Percentiles rank a stretch among this genome's conserved stretches.
Conservation (phyloP, 1,139 yeast species). For the Sugiyamaella xylanicola region DNA sequence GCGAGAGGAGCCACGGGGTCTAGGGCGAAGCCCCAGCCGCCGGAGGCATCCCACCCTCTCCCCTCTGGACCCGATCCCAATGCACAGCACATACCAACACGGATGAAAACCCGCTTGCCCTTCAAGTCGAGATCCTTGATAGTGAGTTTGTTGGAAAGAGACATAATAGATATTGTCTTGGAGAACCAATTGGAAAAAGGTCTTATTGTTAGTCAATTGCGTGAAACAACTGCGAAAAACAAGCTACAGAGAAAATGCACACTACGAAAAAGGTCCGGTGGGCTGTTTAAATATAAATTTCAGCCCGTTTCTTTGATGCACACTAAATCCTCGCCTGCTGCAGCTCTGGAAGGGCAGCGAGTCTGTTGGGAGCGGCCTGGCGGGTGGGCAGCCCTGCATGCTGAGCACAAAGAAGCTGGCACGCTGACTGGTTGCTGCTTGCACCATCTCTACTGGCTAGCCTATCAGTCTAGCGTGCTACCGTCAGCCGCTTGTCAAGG, state of each 20-base stretch:
- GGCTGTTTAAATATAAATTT: too few relatives aligned
- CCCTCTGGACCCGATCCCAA: not conserved
- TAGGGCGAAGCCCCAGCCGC: not conserved
- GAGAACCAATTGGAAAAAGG: not conserved
- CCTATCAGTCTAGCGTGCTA: too few relatives aligned
- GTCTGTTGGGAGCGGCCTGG: too few relatives aligned
- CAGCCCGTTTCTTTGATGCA: too few relatives aligned
- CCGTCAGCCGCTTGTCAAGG: too few relatives aligned
- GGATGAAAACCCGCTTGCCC: constrained; percentile 91
- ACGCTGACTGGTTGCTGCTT: too few relatives aligned
- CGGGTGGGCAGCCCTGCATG: too few relatives aligned
- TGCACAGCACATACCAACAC: constrained; percentile 59
- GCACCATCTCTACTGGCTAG: too few relatives aligned
- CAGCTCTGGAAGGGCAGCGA: too few relatives aligned
- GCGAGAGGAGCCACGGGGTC: not conserved
- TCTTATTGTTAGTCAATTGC: not conserved
- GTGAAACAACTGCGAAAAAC: not conserved
- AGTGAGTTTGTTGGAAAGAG: constrained; percentile 86
- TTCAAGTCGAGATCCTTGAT: constrained; percentile 84
- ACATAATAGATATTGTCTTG: constrained; percentile 52
- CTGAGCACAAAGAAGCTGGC: too few relatives aligned
- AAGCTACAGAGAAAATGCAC: not conserved
- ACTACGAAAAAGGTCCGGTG: too few relatives aligned
- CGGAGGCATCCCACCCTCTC: not conserved
- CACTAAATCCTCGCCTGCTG: too few relatives aligned